Conservation (phyloP, 495 filamentous ascomycete species). For the Lasiosphaeriaceae sp. region DNA sequence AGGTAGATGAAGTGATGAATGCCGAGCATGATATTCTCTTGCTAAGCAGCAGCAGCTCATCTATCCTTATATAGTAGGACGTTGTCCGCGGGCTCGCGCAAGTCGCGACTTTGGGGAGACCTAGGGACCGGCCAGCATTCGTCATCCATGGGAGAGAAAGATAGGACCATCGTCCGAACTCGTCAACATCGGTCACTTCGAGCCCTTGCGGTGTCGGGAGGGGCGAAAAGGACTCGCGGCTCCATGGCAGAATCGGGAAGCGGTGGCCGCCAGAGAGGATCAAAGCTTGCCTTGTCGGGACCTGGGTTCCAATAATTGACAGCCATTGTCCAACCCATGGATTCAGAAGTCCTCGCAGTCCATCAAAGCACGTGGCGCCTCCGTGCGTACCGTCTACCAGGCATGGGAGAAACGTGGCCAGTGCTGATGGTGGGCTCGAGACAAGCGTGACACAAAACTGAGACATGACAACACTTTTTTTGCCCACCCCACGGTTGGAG, state of each 20-base stretch:
- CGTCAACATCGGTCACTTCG: neutral
- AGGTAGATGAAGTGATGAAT: neutral
- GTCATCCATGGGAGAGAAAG: neutral
- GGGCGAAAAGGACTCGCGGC: neutral
- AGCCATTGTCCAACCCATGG: conserved; percentile 4
- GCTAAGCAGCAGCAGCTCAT: neutral
- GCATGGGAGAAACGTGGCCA: conserved; percentile 16
- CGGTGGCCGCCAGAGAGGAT: neutral
- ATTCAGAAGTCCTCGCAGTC: neutral
- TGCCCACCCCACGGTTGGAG: conserved; percentile 3
- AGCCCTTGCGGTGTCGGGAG: neutral
- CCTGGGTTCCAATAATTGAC: conserved; percentile 5
- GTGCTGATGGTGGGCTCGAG: conserved; percentile 15
- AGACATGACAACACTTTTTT: conserved; percentile 13
- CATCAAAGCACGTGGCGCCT: conserved; percentile 18
- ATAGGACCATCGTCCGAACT: neutral
- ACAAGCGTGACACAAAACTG: conserved; percentile 27
- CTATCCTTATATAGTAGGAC: neutral
- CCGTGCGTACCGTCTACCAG: conserved; percentile 6
- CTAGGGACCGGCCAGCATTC: neutral
- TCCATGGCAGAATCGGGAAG: neutral
- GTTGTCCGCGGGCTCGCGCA: neutral
- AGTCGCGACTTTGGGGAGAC: neutral
- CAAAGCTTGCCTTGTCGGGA: neutral
- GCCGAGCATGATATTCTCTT: neutral